Base-by-base conservation (phyloP, 2,329 filamentous ascomycete species). In the Cladosporium halotolerans region DNA sequence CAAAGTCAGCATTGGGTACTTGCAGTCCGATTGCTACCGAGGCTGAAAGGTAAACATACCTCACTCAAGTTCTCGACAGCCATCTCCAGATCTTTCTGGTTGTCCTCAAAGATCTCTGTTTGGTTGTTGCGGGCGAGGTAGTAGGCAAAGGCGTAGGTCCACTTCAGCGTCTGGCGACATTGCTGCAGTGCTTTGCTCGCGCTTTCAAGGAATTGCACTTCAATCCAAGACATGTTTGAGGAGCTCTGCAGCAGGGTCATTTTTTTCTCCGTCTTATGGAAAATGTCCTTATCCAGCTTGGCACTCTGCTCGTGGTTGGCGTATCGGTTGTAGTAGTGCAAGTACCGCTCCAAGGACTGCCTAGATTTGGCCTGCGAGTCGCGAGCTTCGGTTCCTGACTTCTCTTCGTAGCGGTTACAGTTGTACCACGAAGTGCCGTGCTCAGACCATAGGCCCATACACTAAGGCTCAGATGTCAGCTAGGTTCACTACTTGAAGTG, bases 351-450 rank as follows among this genome's bases (percentile, higher is more conserved):
- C 13, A 99, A 76, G 0, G 89, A 96, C 31, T 92, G 86, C 23
- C 93, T 81, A 8, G 89, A 96, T 68, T 86, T 90, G 2, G 93
- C 89, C 69, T 99, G 93, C 1, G 89, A 90, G 69, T 95, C 90
- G 34, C 93, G 81, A 4, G 93, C 93, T 53, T 96, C 91, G 0
- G 83, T 79, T 2, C 93, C 93, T 60, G 89, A 95, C 78, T 93
- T 96, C 74, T 97, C 93, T 67, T 99, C 93, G 64, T 86, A 99
- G 8, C 93, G 81, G 68, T 96, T 99, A 79, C 93, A 99, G 71
- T 96, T 99, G 77, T 99, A 99, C 93, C 93, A 99, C 72, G 89
- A 96, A 3, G 92, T 99, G 58, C 93, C 93, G 68, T 99, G 93
- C 72, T 99, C 93, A 1, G 90, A 95, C 93, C 93, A 99, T 1